These are phyloP conservation scores for Paracorniculantispora psalliotae DNA, from an alignment of 2,329 filamentous ascomycete species.

Conservation along the genomic window DNA sequence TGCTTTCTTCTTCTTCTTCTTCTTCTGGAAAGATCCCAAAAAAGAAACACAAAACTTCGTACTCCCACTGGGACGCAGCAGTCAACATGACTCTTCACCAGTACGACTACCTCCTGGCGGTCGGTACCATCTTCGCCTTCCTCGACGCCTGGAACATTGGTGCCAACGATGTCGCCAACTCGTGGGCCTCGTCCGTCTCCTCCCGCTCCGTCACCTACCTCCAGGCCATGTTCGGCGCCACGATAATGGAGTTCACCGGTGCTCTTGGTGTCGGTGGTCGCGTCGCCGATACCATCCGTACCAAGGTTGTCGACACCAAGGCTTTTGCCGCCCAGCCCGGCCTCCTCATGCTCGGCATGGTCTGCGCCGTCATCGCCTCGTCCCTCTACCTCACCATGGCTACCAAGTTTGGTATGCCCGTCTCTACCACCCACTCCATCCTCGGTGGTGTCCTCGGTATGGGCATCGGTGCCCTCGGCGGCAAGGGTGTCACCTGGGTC, in stretches of 20 bases:
- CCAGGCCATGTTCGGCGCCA: conserved; percentile 55
- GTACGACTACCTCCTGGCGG: conserved; percentile 59
- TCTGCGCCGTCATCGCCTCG: conserved; percentile 49
- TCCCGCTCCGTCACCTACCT: conserved; percentile 60
- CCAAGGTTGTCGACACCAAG: conserved; percentile 48
- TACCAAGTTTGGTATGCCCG: conserved; percentile 50
- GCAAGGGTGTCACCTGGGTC: conserved; percentile 48
- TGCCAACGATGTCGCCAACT: conserved; percentile 67
- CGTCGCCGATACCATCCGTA: conserved; percentile 57
- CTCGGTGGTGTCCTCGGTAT: conserved; percentile 56
- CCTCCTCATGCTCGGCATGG: conserved; percentile 55
- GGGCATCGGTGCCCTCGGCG: conserved; percentile 51
- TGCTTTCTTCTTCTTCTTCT: neutral
- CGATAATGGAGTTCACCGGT: conserved; percentile 59
- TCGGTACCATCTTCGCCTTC: conserved; percentile 60
- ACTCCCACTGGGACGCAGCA: neutral
- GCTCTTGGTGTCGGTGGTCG: conserved; percentile 56
- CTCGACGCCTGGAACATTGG: conserved; percentile 61
- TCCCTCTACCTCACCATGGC: conserved; percentile 53
- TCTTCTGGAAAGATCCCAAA: neutral
- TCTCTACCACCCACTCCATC: conserved; percentile 58
- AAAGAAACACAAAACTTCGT: too few relatives aligned
- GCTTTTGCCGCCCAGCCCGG: conserved; percentile 44
- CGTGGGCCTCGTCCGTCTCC: conserved; percentile 69
- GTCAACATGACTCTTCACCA: conserved; percentile 35